Evolutionary conservation across 2,329 filamentous ascomycete species (phyloP).

Genomic region (Hymenoscyphus linearis): DNA sequence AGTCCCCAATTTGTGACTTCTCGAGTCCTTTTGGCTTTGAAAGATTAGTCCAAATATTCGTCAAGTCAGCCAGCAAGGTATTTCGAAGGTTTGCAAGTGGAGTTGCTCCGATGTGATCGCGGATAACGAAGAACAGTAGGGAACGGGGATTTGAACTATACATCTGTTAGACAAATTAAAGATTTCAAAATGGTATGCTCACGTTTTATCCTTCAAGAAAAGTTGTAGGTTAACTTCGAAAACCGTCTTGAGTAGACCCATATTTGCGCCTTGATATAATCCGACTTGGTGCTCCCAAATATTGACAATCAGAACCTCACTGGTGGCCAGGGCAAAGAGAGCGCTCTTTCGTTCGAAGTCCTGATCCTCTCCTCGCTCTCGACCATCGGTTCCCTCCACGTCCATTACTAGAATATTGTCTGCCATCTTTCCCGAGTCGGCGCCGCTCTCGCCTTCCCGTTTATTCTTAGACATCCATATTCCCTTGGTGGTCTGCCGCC

Average conservation of each 20-base stretch:
- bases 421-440: slow-evolving; percentile 63
- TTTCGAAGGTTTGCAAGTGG: slow-evolving; percentile 85
- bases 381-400: slow-evolving; percentile 93
- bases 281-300: slow-evolving; percentile 99
- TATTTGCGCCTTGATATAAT: slow-evolving; percentile 96
- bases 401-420: slow-evolving; percentile 99
- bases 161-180: slow-evolving; percentile 19
- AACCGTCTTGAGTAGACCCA: slow-evolving; percentile 96
- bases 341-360: slow-evolving; percentile 99
- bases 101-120: slow-evolving; percentile 90
- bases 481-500: slow-evolving; percentile 95
- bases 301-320: slow-evolving; percentile 96
- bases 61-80: slow-evolving; percentile 84
- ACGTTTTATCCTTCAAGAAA: slow-evolving; percentile 93
- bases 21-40: slow-evolving; percentile 89
- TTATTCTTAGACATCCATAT: slow-evolving; percentile 99
- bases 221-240: slow-evolving; percentile 98
- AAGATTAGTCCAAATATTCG: slow-evolving; percentile 86
- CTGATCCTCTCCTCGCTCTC: slow-evolving; percentile 94
- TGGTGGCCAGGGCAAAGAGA: slow-evolving; percentile 92
- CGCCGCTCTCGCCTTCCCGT: slow-evolving; percentile 44
- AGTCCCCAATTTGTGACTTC: slow-evolving; percentile 85
- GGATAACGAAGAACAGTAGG: slow-evolving; percentile 96
- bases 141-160: slow-evolving; percentile 77
- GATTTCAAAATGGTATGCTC: slow-evolving; percentile 34